These are phyloP conservation scores for Aciculoconidium aculeatum DNA, from an alignment of 805 yeast species.

Conservation along the genomic window DNA sequence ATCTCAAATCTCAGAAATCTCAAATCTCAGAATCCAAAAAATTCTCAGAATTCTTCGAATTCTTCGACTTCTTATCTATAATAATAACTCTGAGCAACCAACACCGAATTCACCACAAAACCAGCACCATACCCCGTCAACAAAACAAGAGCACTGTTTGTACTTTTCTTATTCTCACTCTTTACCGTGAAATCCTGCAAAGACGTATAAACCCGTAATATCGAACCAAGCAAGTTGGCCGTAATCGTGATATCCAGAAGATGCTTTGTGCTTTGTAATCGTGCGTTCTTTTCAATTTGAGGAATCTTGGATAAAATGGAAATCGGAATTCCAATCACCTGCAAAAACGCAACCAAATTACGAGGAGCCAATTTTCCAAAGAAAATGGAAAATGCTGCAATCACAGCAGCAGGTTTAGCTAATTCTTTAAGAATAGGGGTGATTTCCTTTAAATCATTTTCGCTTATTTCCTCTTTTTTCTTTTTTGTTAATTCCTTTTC, in stretches of 20 bases:
- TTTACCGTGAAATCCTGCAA: conserved; percentile 21
- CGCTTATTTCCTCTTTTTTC: no score
- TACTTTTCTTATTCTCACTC: conserved; percentile 11
- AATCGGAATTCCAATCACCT: conserved; percentile 34
- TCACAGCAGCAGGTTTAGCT: conserved; percentile 20
- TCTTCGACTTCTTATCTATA: conserved; percentile 12
- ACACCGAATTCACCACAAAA: conserved; percentile 26
- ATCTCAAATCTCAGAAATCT: no score
- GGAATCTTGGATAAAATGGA: conserved; percentile 34
- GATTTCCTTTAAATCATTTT: conserved; percentile 5
- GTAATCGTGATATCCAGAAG: conserved; percentile 33
- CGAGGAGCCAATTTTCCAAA: conserved; percentile 29
- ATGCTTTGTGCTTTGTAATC: conserved; percentile 30
- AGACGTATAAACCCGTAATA: conserved; percentile 36
- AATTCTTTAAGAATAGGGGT: conserved; percentile 10
- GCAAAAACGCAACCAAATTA: conserved; percentile 22
- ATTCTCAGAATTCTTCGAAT: not conserved
- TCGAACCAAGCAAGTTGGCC: conserved; percentile 36
- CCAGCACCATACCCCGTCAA: conserved; percentile 35
- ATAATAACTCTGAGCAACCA: conserved; percentile 31
- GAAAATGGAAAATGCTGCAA: conserved; percentile 23
- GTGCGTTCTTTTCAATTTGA: conserved; percentile 31
- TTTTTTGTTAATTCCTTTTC: no score
- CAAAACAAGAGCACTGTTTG: conserved; percentile 24
- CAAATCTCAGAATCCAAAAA: not conserved